Evolutionary conservation across 2,329 filamentous ascomycete species (phyloP).

Genomic region (Cladorrhinum sp.): DNA sequence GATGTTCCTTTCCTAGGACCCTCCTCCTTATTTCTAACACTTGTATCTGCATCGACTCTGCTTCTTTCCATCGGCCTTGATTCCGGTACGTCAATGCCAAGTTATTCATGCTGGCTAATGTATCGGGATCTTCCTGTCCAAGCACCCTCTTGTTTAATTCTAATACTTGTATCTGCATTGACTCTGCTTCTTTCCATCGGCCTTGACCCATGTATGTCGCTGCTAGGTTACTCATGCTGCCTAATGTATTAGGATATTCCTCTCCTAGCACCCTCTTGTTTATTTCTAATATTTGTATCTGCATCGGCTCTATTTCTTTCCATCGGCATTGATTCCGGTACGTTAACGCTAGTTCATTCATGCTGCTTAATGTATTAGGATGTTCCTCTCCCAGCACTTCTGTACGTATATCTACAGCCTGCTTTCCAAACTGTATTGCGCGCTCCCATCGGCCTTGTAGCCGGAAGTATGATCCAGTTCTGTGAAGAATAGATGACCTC

Average conservation of each 20-base stretch:
- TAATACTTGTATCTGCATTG: too few relatives aligned
- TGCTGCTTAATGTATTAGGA: slow-evolving; percentile 7
- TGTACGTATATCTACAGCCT: slow-evolving; percentile 4
- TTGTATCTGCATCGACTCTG: too few relatives aligned
- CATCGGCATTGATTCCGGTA: slow-evolving; percentile 8
- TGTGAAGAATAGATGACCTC: neutral
- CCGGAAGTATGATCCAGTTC: neutral
- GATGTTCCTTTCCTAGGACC: too few relatives aligned
- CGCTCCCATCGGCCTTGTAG: slow-evolving; percentile 12
- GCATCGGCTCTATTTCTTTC: slow-evolving; percentile 13
- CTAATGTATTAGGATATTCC: slow-evolving; percentile 17
- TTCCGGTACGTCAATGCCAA: too few relatives aligned
- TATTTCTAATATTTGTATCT: too few relatives aligned
- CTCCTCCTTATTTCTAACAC: too few relatives aligned
- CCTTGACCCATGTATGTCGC: slow-evolving; percentile 5
- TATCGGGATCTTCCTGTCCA: slow-evolving; percentile 17
- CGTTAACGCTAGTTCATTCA: neutral
- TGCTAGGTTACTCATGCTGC: slow-evolving; percentile 9
- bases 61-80: too few relatives aligned
- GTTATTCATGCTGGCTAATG: slow-evolving; percentile 13
- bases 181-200: slow-evolving; percentile 11
- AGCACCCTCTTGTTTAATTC: slow-evolving; percentile 14
- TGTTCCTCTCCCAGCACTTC: slow-evolving; percentile 12
- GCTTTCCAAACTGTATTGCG: slow-evolving; percentile 6
- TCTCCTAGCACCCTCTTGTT: slow-evolving; percentile 14